Percentiles rank a stretch among this genome's conserved stretches.
Evolutionary conservation across 305 asterid genomes (phyloP).

Genomic region (Solanum chacoense): DNA sequence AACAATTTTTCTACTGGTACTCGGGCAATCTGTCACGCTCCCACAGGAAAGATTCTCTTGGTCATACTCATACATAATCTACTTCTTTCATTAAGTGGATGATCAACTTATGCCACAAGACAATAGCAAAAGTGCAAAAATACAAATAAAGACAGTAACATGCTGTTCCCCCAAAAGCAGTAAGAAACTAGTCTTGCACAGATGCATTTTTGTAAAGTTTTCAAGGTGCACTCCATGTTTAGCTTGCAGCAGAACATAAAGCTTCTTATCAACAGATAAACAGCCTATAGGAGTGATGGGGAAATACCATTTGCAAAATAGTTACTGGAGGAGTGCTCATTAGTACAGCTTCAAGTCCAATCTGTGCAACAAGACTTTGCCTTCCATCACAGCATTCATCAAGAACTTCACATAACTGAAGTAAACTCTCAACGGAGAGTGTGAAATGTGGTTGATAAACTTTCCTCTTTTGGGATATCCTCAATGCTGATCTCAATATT

Average conservation of each 20-base stretch:
- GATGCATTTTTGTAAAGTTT: neutral
- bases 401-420: slow-evolving; percentile 44
- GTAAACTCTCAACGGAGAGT: slow-evolving; percentile 47
- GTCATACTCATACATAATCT: neutral
- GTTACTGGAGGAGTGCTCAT: slow-evolving; percentile 67
- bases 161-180: neutral
- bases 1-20: neutral
- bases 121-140: neutral
- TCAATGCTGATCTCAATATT: slow-evolving; percentile 41
- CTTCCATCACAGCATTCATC: slow-evolving; percentile 33
- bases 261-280: neutral
- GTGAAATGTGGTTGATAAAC: slow-evolving; percentile 79
- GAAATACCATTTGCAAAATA: slow-evolving; percentile 44
- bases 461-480: slow-evolving; percentile 73
- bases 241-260: neutral
- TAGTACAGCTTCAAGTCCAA: slow-evolving; percentile 71
- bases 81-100: neutral
- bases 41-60: neutral
- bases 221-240: neutral
- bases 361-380: slow-evolving; percentile 27
- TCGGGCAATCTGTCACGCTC: neutral
- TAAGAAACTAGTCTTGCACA: neutral
- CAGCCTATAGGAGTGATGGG: neutral
- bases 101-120: neutral
- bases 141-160: neutral